Evolutionary conservation across 768 basidiomycete genomes (phyloP), one percentile per base, ranked within the genome.

Genomic region (Termitomyces titanicus): DNA sequence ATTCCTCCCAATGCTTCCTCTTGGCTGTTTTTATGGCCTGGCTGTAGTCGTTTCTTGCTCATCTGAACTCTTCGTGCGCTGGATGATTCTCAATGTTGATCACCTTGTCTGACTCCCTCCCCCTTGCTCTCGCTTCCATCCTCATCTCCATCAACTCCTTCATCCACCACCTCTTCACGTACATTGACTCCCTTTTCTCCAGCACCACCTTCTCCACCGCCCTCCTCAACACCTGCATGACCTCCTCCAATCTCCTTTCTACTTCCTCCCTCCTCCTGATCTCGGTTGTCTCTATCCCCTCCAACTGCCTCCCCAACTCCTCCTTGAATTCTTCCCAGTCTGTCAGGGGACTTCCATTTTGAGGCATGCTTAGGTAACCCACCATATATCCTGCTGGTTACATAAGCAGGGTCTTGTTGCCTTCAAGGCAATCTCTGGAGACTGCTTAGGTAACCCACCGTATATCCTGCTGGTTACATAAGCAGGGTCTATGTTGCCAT

Each of bases 1-100:
- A 75, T 1, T 65, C 54, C 1, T 53, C 50, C 71, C 68, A 75
- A 13, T 25, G 24, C 18, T 10, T 12, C 24, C 13, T 44, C 58
- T 0, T 9, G 9, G n/a, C n/a, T 29, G 29, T 29, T 9, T 29
- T 9, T 9, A 29, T 29, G 9, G 29, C 29, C 9, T 66, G 54
- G n/a, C 34, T 7, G 9, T 49, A 27, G n/a, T 7, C 22, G 37
- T 49, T 39, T 38, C 47, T 11, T 37, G 0, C 47, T 4, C 35
- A 13, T 3, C 48, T 45, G 3, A 47, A 35, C 22, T 67, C 60
- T n/a, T 51, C 47, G 33, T 71, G 68, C 0, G 50, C 25, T 0
- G 64, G 67, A 62, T 74, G 68, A 1, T 63, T 47, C 0, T 47
- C 56, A 0, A 53, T 18, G 0, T 47, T 13, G 18, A 17, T 40